Conservation (phyloP, 768 basidiomycete species). For the Tephrocybe sp. region DNA sequence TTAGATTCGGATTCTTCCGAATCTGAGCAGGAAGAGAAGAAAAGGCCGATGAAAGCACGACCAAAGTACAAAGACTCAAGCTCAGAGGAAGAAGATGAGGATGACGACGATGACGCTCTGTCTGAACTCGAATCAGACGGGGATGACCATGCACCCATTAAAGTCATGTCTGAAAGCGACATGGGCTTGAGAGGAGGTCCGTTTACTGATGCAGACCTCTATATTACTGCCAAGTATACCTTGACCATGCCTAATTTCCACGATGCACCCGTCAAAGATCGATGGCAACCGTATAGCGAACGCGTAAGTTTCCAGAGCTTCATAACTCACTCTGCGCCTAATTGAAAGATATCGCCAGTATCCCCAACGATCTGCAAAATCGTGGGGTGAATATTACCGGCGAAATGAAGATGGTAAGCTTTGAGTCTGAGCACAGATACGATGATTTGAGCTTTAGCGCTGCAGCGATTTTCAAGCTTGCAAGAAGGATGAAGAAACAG, state of each 20-base stretch:
- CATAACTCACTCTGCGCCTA: background rate
- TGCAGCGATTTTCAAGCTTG: slow-evolving; percentile 28
- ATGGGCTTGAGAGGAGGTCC: slow-evolving; percentile 54
- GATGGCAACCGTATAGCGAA: slow-evolving; percentile 56
- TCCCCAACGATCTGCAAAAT: slow-evolving; percentile 51
- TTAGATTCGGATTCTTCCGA: slow-evolving; percentile 23
- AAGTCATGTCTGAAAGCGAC: slow-evolving; percentile 36
- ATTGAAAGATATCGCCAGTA: slow-evolving; percentile 41
- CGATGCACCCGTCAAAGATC: slow-evolving; percentile 38
- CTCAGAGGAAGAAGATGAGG: slow-evolving; percentile 31
- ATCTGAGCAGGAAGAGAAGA: slow-evolving; percentile 23
- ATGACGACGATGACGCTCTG: slow-evolving; percentile 21
- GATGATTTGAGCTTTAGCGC: background rate
- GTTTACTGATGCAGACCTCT: slow-evolving; percentile 63
- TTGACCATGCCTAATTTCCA: slow-evolving; percentile 49
- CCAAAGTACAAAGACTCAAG: slow-evolving; percentile 35
- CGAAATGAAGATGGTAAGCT: slow-evolving; percentile 48
- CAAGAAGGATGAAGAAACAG: slow-evolving; percentile 35
- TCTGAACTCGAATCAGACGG: slow-evolving; percentile 30
- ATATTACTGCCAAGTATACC: slow-evolving; percentile 60
- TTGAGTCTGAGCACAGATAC: background rate
- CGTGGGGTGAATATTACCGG: slow-evolving; percentile 65
- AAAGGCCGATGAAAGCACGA: slow-evolving; percentile 19
- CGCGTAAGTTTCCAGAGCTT: slow-evolving; percentile 35
- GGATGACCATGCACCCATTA: slow-evolving; percentile 31